phyloP scores from a whole-genome alignment of 176 grass and related monocot genomes.

The Secale cereale region DNA sequence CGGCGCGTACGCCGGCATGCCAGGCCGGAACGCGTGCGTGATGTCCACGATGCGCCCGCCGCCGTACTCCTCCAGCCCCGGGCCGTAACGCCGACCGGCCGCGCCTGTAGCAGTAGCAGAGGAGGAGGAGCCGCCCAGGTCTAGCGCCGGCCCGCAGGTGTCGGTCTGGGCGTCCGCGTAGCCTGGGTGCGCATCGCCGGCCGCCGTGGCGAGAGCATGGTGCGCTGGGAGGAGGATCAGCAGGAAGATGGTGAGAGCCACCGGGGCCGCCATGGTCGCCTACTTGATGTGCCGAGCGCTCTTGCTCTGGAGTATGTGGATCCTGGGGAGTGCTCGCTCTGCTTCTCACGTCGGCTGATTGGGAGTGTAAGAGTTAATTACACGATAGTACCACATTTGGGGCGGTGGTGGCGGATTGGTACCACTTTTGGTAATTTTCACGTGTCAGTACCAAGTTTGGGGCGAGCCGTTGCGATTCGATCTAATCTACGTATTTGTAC shows the following conservation, averaged over 20 bases:
- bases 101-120: not conserved
- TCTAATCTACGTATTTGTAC: no score
- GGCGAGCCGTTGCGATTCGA: no score
- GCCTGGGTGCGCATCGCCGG: slow-evolving; percentile 27
- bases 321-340: not conserved
- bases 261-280: not conserved
- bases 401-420: no score
- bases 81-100: not conserved
- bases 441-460: no score
- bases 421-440: no score
- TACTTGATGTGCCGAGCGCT: not conserved
- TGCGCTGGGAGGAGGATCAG: slow-evolving; percentile 2
- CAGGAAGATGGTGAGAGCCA: not conserved
- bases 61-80: slow-evolving; percentile 47
- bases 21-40: slow-evolving; percentile 65
- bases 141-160: not conserved
- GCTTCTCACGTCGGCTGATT: not conserved
- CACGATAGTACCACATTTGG: no score
- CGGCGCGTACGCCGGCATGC: slow-evolving; percentile 45
- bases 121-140: not conserved
- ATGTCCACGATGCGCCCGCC: slow-evolving; percentile 71
- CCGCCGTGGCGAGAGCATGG: not conserved
- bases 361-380: no score
- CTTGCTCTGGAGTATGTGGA: not conserved
- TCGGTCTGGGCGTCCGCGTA: not conserved